Evolutionary conservation across 164 flowering plant genomes (phyloP).

Genomic region (Santalum album): DNA sequence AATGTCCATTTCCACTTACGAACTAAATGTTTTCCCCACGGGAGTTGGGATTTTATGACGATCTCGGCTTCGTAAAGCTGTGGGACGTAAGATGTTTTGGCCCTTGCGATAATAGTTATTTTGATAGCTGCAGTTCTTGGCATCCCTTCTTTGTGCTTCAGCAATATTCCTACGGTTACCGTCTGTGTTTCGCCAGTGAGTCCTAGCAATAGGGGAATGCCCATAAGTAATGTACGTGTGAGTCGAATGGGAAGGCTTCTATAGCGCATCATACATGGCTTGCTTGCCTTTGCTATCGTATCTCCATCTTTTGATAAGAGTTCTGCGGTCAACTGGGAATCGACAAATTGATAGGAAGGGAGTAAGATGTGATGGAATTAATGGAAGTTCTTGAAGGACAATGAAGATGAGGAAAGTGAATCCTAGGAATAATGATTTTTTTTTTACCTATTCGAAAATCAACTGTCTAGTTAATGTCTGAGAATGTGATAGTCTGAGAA

Average conservation of each 20-base stretch:
- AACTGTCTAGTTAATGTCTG: no score
- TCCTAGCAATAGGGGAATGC: constrained; percentile 64
- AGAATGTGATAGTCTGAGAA: no score
- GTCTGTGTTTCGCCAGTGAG: constrained; percentile 52
- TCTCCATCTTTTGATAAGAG: constrained; percentile 37
- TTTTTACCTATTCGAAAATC: no score
- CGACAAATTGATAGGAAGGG: no score
- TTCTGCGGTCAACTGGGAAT: constrained; percentile 76
- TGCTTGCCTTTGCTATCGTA: constrained; percentile 49
- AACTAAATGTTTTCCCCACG: constrained; percentile 49
- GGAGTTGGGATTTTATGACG: constrained; percentile 50
- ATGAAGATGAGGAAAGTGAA: no score
- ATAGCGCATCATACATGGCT: constrained; percentile 63
- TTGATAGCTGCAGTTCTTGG: constrained; percentile 41
- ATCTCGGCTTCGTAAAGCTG: constrained; percentile 62
- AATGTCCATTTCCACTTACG: constrained; percentile 70
- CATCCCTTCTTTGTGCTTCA: constrained; percentile 40
- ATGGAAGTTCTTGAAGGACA: no score
- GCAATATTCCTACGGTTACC: constrained; percentile 22
- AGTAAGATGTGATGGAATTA: background rate
- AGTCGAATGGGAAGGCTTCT: constrained; percentile 60
- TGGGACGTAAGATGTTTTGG: constrained; percentile 51
- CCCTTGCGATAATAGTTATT: constrained; percentile 43
- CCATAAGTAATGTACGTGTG: constrained; percentile 33
- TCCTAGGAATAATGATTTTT: no score